phyloP scores from a whole-genome alignment of 1,284 basidiomycete genomes.

The Malassezia equina region DNA sequence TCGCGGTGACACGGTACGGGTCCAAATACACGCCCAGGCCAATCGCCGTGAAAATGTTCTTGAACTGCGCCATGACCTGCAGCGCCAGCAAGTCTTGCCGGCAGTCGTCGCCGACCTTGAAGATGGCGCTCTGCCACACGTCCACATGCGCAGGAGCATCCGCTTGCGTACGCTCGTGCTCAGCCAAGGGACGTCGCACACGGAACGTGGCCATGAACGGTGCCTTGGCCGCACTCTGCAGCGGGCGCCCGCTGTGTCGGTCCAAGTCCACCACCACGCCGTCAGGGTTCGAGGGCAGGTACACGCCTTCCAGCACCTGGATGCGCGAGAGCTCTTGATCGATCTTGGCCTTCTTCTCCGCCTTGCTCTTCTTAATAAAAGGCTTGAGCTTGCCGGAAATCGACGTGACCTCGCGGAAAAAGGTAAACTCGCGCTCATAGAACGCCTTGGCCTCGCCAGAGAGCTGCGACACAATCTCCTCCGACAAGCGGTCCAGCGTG shows the following conservation, averaged over 20 bases:
- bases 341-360: constrained; percentile 99
- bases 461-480: constrained; percentile 69
- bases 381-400: constrained; percentile 97
- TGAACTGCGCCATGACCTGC: constrained; percentile 98
- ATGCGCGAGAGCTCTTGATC: constrained; percentile 99
- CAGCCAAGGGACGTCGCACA: constrained; percentile 54
- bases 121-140: constrained; percentile 95
- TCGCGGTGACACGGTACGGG: constrained; percentile 94
- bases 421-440: constrained; percentile 88
- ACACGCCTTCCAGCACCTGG: constrained; percentile 80
- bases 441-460: constrained; percentile 84
- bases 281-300: constrained; percentile 93
- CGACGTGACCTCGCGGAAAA: constrained; percentile 91
- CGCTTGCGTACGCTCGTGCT: constrained; percentile 38
- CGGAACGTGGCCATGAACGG: constrained; percentile 99
- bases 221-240: constrained; percentile 97
- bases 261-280: constrained; percentile 92
- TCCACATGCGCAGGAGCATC: constrained; percentile 49
- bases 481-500: constrained; percentile 73
- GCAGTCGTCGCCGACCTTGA: constrained; percentile 99
- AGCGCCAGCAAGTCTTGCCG: constrained; percentile 92
- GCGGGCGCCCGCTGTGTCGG: constrained; percentile 84
- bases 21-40: constrained; percentile 85
- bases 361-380: constrained; percentile 86
- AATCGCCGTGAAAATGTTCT: constrained; percentile 80